Base-by-base conservation (phyloP, 306 rosid genomes). In the Medicago lupulina region DNA sequence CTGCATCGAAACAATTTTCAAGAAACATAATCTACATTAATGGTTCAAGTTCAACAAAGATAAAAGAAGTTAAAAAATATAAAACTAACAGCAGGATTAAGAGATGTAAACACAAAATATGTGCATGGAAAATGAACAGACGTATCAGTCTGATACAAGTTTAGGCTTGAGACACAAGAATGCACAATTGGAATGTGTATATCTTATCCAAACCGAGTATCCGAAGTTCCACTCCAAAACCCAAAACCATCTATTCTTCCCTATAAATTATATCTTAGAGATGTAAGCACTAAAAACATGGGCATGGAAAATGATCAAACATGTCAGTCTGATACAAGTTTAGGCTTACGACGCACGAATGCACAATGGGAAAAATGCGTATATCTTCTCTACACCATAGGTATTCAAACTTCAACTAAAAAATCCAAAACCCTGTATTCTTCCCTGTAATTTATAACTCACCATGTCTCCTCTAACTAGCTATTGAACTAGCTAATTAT, bases 1-100 rank as follows among this genome's bases (percentile, higher is more conserved):
- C 99, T 95, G 91, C 84, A n/a, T n/a, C n/a, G 85, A 15, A 81
- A 81, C 40, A 36, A 61, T 38, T 16, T 61, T 18, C n/a, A 44
- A 21, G 65, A 80, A 71, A 84, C 85, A 65, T 1, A 34, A 49
- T 11, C 40, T 68, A 57, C 73, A 44, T 46, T 13, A 70, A 68
- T 43, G 18, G 18, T 72, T 73, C 34, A 50, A 63, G 18, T 69
- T 73, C 34, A 50, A 63, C 17, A 23, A 73, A 44, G 38, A 74
- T 71, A 60, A 23, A 69, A 44, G 17, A 67, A 67, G 41, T 67
- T 72, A 8, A 60, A 34, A 60, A 66, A 63, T 53, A 57, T 25
- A 18, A 13, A 46, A n/a, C 16, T 38, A 38, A 71, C 53, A 49
- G 44, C 57, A 21, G 67, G 64, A 53, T 38, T 55, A 70, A 38